phyloP scores from a whole-genome alignment of 2,329 filamentous ascomycete genomes.

The Tolypocladium paradoxum region DNA sequence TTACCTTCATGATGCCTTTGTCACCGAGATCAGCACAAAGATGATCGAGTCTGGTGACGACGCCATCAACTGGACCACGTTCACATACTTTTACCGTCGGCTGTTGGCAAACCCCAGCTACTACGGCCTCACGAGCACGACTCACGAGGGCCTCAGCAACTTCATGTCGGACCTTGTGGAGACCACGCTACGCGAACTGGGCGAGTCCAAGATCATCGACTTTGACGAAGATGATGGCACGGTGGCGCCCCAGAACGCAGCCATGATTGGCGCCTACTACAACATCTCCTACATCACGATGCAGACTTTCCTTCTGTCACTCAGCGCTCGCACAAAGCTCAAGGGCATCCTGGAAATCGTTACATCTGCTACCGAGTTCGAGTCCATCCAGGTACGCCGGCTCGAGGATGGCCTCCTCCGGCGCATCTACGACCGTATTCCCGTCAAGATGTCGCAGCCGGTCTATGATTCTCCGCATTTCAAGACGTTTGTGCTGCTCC shows the following conservation, averaged over 20 bases:
- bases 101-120: conserved; percentile 93
- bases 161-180: conserved; percentile 94
- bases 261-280: conserved; percentile 98
- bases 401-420: conserved; percentile 83
- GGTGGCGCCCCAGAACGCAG: conserved; percentile 81
- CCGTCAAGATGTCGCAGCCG: conserved; percentile 85
- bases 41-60: conserved; percentile 93
- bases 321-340: conserved; percentile 81
- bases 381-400: conserved; percentile 84
- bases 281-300: conserved; percentile 99
- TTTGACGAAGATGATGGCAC: conserved; percentile 89
- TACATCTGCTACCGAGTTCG: conserved; percentile 93
- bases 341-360: conserved; percentile 97
- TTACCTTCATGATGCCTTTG: conserved; percentile 90
- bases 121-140: conserved; percentile 81
- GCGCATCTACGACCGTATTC: conserved; percentile 87
- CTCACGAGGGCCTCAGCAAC: conserved; percentile 85
- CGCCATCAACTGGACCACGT: conserved; percentile 96
- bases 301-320: conserved; percentile 92
- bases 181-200: conserved; percentile 78
- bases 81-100: conserved; percentile 95
- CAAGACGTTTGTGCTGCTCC: conserved; percentile 93
- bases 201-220: conserved; percentile 91
- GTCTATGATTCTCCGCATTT: conserved; percentile 92
- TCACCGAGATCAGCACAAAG: conserved; percentile 92